These are phyloP conservation scores for Penicillium argentinense DNA, from an alignment of 495 filamentous ascomycete genomes.

Conservation along the genomic window DNA sequence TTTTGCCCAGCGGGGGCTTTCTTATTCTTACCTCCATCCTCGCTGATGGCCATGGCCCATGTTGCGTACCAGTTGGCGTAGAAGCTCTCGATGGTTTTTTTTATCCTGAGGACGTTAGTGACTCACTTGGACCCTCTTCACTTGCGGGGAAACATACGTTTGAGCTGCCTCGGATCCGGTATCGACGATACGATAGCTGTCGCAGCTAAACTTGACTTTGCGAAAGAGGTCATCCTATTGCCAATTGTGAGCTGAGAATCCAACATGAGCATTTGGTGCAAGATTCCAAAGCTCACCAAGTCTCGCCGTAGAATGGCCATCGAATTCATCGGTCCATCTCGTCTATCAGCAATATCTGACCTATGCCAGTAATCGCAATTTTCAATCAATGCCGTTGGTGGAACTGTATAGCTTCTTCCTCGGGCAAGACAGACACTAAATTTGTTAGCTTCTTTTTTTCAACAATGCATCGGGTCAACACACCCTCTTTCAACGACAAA, in stretches of 20 bases:
- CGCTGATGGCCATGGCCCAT: constrained; percentile 60
- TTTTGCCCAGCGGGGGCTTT: too few species aligned
- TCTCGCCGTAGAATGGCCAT: constrained; percentile 68
- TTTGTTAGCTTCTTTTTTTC: too few species aligned
- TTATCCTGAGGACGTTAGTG: constrained; percentile 44
- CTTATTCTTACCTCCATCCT: constrained; percentile 53
- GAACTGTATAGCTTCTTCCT: constrained; percentile 66
- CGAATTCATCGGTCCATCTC: constrained; percentile 67
- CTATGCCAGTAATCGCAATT: constrained; percentile 69
- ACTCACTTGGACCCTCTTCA: not conserved
- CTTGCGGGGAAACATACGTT: constrained; percentile 38
- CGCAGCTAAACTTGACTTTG: constrained; percentile 61
- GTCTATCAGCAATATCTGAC: constrained; percentile 59
- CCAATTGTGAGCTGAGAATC: not conserved
- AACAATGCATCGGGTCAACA: too few species aligned
- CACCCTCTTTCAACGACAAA: constrained; percentile 74
- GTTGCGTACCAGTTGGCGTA: constrained; percentile 61
- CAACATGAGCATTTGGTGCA: not conserved
- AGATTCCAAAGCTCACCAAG: constrained; percentile 45
- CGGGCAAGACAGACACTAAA: constrained; percentile 65
- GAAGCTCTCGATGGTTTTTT: constrained; percentile 60
- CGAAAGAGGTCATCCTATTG: constrained; percentile 58
- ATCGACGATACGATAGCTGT: constrained; percentile 51
- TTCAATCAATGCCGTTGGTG: constrained; percentile 60
- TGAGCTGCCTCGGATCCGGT: constrained; percentile 56